phyloP scores from a whole-genome alignment of 495 filamentous ascomycete genomes.

The Neurospora sp. region DNA sequence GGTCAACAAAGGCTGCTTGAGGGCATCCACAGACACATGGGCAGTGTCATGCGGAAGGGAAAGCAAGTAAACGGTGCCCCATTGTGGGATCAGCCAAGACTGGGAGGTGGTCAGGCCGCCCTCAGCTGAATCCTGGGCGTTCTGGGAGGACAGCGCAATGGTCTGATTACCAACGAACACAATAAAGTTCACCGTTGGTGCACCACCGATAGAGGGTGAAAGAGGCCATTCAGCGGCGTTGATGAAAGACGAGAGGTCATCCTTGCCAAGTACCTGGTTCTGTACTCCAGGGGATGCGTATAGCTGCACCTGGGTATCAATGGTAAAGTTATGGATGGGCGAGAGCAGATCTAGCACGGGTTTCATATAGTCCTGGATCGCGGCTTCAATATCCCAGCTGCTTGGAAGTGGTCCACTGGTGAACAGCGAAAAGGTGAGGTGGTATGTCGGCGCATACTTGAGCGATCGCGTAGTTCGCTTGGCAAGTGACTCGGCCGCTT shows the following conservation, averaged over 20 bases:
- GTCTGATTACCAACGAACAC: conserved; percentile 62
- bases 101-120: conserved; percentile 51
- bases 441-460: conserved; percentile 89
- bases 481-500: conserved; percentile 34
- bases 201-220: conserved; percentile 83
- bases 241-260: conserved; percentile 88
- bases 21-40: conserved; percentile 34
- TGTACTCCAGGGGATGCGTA: conserved; percentile 74
- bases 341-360: conserved; percentile 70
- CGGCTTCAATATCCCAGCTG: conserved; percentile 83
- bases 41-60: conserved; percentile 43
- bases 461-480: conserved; percentile 65
- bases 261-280: conserved; percentile 59
- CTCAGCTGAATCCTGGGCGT: conserved; percentile 38
- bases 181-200: conserved; percentile 92
- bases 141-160: conserved; percentile 17
- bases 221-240: conserved; percentile 97
- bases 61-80: conserved; percentile 84
- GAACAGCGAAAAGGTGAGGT: conserved; percentile 92
- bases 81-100: conserved; percentile 92
- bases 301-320: conserved; percentile 92
- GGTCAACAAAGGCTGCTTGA: conserved; percentile 72
- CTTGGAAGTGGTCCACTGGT: conserved; percentile 67
- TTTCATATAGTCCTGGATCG: conserved; percentile 69
- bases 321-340: conserved; percentile 86